Percentiles rank a stretch among this genome's conserved stretches.
Evolutionary conservation across 2,329 filamentous ascomycete species (phyloP).

Genomic region (Cladosporium colombiae): DNA sequence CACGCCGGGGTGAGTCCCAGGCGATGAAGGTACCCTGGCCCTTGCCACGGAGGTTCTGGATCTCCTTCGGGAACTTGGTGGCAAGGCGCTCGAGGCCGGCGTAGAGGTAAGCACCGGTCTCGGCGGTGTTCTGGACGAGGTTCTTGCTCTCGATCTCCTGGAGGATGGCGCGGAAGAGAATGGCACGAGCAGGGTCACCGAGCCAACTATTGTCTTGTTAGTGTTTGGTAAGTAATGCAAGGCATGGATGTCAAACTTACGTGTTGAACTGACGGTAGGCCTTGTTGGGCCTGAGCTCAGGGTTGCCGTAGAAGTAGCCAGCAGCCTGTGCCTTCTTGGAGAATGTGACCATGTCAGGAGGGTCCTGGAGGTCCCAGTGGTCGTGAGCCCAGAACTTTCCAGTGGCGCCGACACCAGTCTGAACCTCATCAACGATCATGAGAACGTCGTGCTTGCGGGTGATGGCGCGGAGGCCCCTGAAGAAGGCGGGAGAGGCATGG

Average conservation of each 20-base stretch:
- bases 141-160: constrained; percentile 74
- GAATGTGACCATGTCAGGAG: constrained; percentile 93
- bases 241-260: constrained; percentile 22
- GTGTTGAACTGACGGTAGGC: constrained; percentile 97
- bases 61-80: constrained; percentile 70
- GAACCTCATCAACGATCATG: constrained; percentile 91
- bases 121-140: constrained; percentile 77
- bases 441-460: constrained; percentile 77
- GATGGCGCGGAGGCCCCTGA: constrained; percentile 76
- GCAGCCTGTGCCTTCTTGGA: constrained; percentile 94
- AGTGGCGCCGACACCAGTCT: constrained; percentile 89
- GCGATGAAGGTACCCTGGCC: constrained; percentile 90
- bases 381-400: constrained; percentile 97
- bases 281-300: constrained; percentile 80
- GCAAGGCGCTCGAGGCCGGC: constrained; percentile 67
- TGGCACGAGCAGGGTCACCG: constrained; percentile 81
- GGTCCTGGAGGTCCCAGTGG: constrained; percentile 79
- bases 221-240: neutral
- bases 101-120: constrained; percentile 77
- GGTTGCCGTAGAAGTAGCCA: constrained; percentile 86
- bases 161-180: constrained; percentile 85
- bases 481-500: constrained; percentile 85
- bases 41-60: constrained; percentile 83
- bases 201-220: constrained; percentile 62
- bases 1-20: constrained; percentile 79